phyloP scores from a whole-genome alignment of 306 rosid genomes.

The Prunus campanulata region DNA sequence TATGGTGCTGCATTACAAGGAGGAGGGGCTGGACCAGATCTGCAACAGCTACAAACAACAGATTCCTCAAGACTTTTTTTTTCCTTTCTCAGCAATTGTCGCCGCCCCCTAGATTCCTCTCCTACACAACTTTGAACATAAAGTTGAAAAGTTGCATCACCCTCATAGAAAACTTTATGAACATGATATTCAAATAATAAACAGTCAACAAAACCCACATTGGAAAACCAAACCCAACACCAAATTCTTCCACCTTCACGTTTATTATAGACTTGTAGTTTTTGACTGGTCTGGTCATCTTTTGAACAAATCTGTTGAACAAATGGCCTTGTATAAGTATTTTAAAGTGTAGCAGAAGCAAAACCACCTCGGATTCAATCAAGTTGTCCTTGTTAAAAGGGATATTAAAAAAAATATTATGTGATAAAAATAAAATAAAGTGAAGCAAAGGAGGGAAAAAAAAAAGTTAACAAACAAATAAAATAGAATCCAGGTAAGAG shows the following conservation, averaged over 20 bases:
- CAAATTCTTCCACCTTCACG: conserved; percentile 23
- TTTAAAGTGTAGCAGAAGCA: conserved; percentile 35
- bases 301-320: conserved; percentile 48
- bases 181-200: conserved; percentile 1
- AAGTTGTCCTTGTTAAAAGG: conserved; percentile 6
- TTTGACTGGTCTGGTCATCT: conserved; percentile 36
- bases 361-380: conserved; percentile 56
- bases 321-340: conserved; percentile 27
- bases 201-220: conserved; percentile 23
- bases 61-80: conserved; percentile 33
- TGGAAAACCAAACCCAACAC: conserved; percentile 29
- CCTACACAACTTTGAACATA: conserved; percentile 20
- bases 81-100: conserved; percentile 18
- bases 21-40: conserved; percentile 40
- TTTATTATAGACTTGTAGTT: conserved; percentile 8
- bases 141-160: conserved; percentile 11
- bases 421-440: background rate
- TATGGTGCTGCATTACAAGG: background rate
- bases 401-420: background rate
- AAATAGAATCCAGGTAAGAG: conserved; percentile 38
- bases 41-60: conserved; percentile 31
- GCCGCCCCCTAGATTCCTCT: conserved; percentile 39
- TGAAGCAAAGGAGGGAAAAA: conserved; percentile 20
- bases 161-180: conserved; percentile 18
- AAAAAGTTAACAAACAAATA: conserved; percentile 2